Percentiles rank a stretch among this genome's conserved stretches.
Conservation (phyloP, 208 protist genomes). For the Trypanosoma lewisi region DNA sequence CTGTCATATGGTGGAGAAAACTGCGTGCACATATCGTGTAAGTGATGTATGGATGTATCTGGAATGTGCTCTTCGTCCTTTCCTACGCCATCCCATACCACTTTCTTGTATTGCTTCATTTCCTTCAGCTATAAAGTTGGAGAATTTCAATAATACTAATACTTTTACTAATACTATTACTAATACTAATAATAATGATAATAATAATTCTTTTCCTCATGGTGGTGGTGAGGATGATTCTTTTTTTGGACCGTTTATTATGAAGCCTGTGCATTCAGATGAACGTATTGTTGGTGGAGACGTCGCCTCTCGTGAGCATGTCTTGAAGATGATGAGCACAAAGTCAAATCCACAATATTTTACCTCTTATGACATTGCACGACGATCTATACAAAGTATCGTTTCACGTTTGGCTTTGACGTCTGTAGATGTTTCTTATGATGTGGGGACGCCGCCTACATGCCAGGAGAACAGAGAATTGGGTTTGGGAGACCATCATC, state of each 20-base stretch:
- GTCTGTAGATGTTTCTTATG: conserved; percentile 22
- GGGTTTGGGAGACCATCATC: no score
- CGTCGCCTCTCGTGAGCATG: conserved; percentile 1
- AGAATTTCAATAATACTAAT: background rate
- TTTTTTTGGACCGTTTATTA: no score
- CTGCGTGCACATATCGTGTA: conserved; percentile 38
- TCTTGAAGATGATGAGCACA: background rate
- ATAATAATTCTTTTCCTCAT: no score
- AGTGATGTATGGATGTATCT: conserved; percentile 50
- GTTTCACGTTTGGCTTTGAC: background rate
- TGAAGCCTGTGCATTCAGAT: background rate
- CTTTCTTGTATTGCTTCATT: conserved; percentile 14
- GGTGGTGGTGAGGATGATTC: background rate
- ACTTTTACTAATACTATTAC: no score
- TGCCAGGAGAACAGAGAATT: no score
- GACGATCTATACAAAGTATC: conserved; percentile 9
- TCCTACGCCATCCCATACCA: conserved; percentile 17
- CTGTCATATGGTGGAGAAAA: conserved; percentile 49
- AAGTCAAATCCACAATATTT: conserved; percentile 4
- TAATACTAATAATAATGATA: no score
- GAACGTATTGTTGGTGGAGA: conserved; percentile 7
- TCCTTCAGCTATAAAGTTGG: conserved; percentile 15
- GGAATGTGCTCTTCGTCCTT: conserved; percentile 34
- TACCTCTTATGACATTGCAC: background rate
- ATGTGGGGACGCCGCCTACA: no score